A percentile compares a stretch with the other conserved stretches of the same genome.
These are phyloP conservation scores for Russula virescens DNA, from an alignment of 768 basidiomycete species.

Conservation along the genomic window DNA sequence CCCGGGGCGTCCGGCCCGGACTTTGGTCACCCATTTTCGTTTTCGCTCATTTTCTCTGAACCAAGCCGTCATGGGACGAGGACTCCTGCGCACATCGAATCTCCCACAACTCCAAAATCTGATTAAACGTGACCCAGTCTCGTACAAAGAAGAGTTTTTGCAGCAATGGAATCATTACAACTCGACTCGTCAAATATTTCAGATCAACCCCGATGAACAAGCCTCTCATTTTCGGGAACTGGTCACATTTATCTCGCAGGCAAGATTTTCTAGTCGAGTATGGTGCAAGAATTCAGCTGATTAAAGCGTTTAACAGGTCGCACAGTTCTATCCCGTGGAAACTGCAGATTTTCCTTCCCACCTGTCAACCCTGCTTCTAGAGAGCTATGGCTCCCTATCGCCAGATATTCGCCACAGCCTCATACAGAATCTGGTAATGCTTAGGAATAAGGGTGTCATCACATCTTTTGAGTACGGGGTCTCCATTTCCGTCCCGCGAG, in stretches of 20 bases:
- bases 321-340: conserved; percentile 89
- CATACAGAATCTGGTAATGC: conserved; percentile 87
- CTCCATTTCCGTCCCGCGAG: background rate
- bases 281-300: background rate
- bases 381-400: conserved; percentile 66
- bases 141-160: conserved; percentile 92
- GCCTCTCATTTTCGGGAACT: conserved; percentile 82
- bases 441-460: conserved; percentile 90
- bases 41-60: too few species aligned
- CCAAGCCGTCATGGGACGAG: conserved; percentile 45
- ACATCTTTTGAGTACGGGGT: conserved; percentile 75
- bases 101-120: conserved; percentile 95
- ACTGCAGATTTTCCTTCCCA: conserved; percentile 83
- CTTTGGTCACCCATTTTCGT: too few species aligned
- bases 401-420: conserved; percentile 81
- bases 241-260: conserved; percentile 87
- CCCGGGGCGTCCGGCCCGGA: too few species aligned
- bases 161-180: conserved; percentile 97
- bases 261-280: too few species aligned
- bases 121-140: conserved; percentile 87
- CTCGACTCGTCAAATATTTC: conserved; percentile 79
- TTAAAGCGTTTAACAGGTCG: conserved; percentile 44
- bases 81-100: conserved; percentile 78
- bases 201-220: conserved; percentile 77
- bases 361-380: conserved; percentile 69